Evolutionary conservation across 352 stramenopile species (phyloP).

Genomic region (Globisporangium irregulare): DNA sequence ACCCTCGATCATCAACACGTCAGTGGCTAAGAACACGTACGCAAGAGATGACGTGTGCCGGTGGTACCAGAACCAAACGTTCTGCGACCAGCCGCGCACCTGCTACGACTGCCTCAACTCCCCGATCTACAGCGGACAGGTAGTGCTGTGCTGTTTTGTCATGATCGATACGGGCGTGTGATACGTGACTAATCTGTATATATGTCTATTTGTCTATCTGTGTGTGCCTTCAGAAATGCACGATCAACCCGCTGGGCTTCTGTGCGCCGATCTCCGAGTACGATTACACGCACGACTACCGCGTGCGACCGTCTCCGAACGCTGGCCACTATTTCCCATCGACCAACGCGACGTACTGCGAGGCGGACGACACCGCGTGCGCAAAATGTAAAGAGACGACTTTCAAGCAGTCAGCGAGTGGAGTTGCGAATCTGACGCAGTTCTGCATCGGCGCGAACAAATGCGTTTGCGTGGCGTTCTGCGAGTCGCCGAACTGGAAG

Average conservation of each 20-base stretch:
- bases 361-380: constrained; percentile 32
- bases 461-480: constrained; percentile 58
- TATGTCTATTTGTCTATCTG: too few species aligned
- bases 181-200: not conserved
- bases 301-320: constrained; percentile 24
- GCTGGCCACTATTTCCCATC: constrained; percentile 54
- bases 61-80: constrained; percentile 68
- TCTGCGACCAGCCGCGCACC: constrained; percentile 44
- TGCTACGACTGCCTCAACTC: constrained; percentile 60
- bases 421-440: constrained; percentile 25
- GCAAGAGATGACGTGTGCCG: constrained; percentile 41
- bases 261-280: constrained; percentile 48
- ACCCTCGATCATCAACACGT: not conserved
- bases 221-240: constrained; percentile 31
- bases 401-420: constrained; percentile 29
- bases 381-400: constrained; percentile 20
- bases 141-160: not conserved
- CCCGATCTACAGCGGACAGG: constrained; percentile 27
- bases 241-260: constrained; percentile 52
- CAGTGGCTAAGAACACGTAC: constrained; percentile 34
- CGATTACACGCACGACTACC: constrained; percentile 38
- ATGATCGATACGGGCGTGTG: not conserved
- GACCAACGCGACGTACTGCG: constrained; percentile 58
- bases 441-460: constrained; percentile 42
- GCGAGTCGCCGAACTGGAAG: constrained; percentile 43